Evolutionary conservation across 164 flowering plant species (phyloP), one percentile per base, ranked within the genome.

Genomic region (Magnolia changhungtana): DNA sequence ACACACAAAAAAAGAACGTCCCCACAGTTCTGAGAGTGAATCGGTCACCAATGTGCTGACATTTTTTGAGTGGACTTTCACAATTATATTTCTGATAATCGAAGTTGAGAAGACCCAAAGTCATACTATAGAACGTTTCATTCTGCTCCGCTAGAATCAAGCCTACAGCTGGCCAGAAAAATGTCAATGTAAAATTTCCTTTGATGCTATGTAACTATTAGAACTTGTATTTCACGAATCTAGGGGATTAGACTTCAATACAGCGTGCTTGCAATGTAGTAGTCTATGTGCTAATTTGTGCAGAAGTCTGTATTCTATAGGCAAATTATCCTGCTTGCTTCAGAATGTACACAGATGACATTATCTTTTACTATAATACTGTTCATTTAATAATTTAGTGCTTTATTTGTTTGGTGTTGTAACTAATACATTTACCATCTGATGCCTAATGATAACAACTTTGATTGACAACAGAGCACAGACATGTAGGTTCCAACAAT

Each of bases 401-500:
- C 14, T 69, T 14, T n/a, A 69, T 51, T 71, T 50, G 27, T 45
- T 51, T 71, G 51, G 16, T 71, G 24, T 20, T 51, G 9, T 9
- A 16, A 16, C 19, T 8, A 71, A 21, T 23, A 72, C 23, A 16
- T 72, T 72, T 73, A 9, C 68, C 13, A 18, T 63, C 51, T 61
- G 7, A 63, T 63, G 18, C 21, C 67, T 77, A 21, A 20, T 75
- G 73, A 69, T 65, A 72, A 49, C 16, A 14, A 51, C 80, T 81
- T 70, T 58, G 13, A 68, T 83, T 87, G 80, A 18, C n/a, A 50
- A 85, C 94, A 96, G 99, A 93, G 82, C 99, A 96, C 84, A 88
- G 99, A 76, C 99, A 96, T 81, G 98, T 96, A 81, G 99, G 98
- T 50, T 94, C 99, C n/a, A 96, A 96, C 50, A 94, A 96, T 77